phyloP scores from a whole-genome alignment of 164 flowering plant genomes.

The Nymphaea colorata region DNA sequence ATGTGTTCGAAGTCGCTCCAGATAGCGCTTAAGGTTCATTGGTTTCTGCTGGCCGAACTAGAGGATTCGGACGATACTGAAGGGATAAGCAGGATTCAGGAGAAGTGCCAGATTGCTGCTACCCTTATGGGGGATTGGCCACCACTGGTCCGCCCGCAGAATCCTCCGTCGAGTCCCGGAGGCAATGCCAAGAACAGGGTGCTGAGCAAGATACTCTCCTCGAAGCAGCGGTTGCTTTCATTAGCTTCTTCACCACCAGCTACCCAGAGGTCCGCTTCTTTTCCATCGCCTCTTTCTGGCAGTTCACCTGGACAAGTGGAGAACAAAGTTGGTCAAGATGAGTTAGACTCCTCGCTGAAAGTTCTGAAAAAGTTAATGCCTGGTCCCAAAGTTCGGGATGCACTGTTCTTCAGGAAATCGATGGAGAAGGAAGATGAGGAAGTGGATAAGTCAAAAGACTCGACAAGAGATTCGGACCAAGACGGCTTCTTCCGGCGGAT shows the following conservation, averaged over 20 bases:
- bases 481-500: conserved; percentile 41
- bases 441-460: conserved; percentile 17
- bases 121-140: conserved; percentile 98
- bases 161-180: conserved; percentile 36
- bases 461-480: background rate
- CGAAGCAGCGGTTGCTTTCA: conserved; percentile 67
- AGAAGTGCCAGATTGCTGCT: conserved; percentile 93
- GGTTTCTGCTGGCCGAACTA: conserved; percentile 93
- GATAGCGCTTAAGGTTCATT: conserved; percentile 88
- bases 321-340: conserved; percentile 28
- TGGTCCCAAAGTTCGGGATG: conserved; percentile 25
- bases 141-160: conserved; percentile 45
- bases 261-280: conserved; percentile 37
- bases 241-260: conserved; percentile 48
- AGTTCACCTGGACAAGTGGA: conserved; percentile 47
- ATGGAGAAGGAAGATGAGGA: conserved; percentile 36
- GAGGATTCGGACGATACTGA: conserved; percentile 91
- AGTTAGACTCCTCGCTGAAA: conserved; percentile 1
- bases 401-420: conserved; percentile 23
- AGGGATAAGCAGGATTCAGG: conserved; percentile 93
- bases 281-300: conserved; percentile 42
- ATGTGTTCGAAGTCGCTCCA: conserved; percentile 72
- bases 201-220: conserved; percentile 62
- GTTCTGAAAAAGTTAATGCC: conserved; percentile 24
- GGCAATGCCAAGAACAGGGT: conserved; percentile 54